Percentiles rank a stretch among this genome's conserved stretches.
These are phyloP conservation scores for Xylaria cubensis DNA, from an alignment of 495 filamentous ascomycete species.

Conservation along the genomic window DNA sequence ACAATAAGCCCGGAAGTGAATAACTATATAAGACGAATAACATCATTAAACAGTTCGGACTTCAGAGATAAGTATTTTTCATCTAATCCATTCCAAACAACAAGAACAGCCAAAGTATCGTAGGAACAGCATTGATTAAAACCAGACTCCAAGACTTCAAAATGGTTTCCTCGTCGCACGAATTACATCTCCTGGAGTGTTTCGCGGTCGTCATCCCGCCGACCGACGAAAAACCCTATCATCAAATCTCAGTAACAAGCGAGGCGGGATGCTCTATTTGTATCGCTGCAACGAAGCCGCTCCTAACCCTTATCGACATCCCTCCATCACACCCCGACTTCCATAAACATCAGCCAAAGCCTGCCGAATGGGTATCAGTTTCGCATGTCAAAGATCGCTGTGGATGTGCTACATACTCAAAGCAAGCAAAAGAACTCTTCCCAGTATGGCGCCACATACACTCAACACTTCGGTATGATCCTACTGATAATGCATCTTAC, in stretches of 20 bases:
- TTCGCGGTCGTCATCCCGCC: neutral
- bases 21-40: neutral
- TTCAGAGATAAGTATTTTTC: neutral
- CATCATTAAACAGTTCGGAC: neutral
- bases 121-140: too few relatives aligned
- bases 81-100: neutral
- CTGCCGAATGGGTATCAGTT: neutral
- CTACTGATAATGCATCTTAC: neutral
- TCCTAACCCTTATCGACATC: neutral
- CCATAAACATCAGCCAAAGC: neutral
- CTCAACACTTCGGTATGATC: neutral
- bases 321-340: neutral
- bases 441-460: conserved; percentile 4
- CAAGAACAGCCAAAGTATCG: too few relatives aligned
- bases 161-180: neutral
- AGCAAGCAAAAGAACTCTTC: neutral
- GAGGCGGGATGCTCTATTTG: neutral
- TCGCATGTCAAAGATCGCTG: neutral
- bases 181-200: neutral
- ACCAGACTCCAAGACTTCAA: neutral
- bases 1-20: neutral
- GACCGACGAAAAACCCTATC: neutral
- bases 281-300: conserved; percentile 2
- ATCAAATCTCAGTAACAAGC: neutral
- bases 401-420: neutral